Conservation (phyloP, 495 filamentous ascomycete genomes). For the Penicillium arizonense region DNA sequence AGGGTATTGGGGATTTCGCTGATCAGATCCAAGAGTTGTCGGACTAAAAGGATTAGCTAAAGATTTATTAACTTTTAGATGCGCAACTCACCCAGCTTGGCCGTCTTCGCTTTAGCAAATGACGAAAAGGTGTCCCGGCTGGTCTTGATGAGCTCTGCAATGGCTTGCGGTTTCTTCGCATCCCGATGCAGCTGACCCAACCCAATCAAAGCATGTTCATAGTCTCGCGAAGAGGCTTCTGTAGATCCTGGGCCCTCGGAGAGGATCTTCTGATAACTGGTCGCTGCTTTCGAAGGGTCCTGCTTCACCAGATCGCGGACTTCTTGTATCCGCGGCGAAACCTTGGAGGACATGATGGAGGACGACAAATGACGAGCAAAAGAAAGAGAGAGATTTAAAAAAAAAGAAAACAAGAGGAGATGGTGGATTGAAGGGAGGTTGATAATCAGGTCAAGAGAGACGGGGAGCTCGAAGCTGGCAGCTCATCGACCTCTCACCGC, state of each 20-base stretch:
- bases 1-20: constrained; percentile 86
- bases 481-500: constrained; percentile 26
- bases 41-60: constrained; percentile 56
- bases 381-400: neutral
- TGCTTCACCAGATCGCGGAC: constrained; percentile 79
- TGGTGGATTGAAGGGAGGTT: constrained; percentile 21
- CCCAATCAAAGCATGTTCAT: constrained; percentile 68
- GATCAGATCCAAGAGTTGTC: constrained; percentile 95
- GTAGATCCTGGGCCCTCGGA: constrained; percentile 77
- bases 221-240: constrained; percentile 82
- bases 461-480: constrained; percentile 36
- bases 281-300: constrained; percentile 76
- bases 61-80: neutral
- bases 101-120: constrained; percentile 98
- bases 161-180: constrained; percentile 80
- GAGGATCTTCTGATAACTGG: constrained; percentile 83
- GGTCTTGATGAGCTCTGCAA: constrained; percentile 86
- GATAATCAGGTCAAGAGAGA: constrained; percentile 18
- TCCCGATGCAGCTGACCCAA: constrained; percentile 92
- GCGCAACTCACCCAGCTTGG: constrained; percentile 78
- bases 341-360: constrained; percentile 48
- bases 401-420: constrained; percentile 3
- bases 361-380: neutral
- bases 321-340: constrained; percentile 69
- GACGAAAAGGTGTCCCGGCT: constrained; percentile 88